Evolutionary conservation across 1,139 yeast species (phyloP).

Genomic region (Saccharomyces hybrid): DNA sequence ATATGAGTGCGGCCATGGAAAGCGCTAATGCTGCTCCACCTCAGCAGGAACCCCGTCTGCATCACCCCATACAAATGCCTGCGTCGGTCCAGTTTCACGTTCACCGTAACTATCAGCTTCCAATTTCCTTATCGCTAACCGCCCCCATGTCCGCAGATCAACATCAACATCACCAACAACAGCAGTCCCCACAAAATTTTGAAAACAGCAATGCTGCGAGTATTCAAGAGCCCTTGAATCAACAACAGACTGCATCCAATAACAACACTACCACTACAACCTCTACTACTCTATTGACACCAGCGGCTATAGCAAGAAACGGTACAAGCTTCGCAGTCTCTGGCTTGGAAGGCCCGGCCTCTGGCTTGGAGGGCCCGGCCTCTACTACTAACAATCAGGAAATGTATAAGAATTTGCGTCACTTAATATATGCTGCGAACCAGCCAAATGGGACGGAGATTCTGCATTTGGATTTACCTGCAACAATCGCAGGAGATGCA

Average conservation of each 20-base stretch:
- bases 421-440: constrained; percentile 29
- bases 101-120: constrained; percentile 2
- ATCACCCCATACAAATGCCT: constrained; percentile 1
- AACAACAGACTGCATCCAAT: not conserved
- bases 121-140: constrained; percentile 3
- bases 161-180: not conserved
- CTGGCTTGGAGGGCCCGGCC: not conserved
- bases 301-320: constrained; percentile 3
- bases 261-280: not conserved
- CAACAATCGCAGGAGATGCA: not conserved
- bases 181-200: not conserved
- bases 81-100: not conserved
- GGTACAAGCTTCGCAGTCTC: not conserved
- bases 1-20: not conserved
- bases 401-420: constrained; percentile 25
- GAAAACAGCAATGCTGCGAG: not conserved
- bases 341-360: not conserved
- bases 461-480: constrained; percentile 18
- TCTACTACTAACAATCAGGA: constrained; percentile 9
- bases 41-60: not conserved
- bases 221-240: constrained; percentile 1
- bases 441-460: constrained; percentile 22
- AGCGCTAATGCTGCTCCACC: not conserved
- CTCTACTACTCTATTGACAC: not conserved
- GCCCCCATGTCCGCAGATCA: not conserved